phyloP scores from a whole-genome alignment of 164 flowering plant genomes.

The Vitis cinerea region DNA sequence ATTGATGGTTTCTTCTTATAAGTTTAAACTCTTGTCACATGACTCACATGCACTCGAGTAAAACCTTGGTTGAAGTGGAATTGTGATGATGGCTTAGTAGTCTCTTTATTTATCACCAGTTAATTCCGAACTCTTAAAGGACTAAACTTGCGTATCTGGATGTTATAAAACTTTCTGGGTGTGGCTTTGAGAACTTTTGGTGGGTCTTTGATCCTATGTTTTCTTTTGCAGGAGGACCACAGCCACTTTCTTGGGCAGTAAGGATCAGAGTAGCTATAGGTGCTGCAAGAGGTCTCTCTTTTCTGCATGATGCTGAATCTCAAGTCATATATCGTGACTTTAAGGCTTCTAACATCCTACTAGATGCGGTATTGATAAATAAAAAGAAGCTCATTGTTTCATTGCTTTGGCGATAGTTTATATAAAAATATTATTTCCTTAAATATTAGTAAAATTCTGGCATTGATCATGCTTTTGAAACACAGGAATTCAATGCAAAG shows the following conservation, averaged over 20 bases:
- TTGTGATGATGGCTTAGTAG: too few species aligned
- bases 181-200: background rate
- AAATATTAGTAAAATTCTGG: background rate
- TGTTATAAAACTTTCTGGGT: background rate
- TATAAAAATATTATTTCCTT: background rate
- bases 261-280: conserved; percentile 86
- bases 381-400: background rate
- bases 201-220: background rate
- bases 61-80: too few species aligned
- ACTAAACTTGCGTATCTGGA: background rate
- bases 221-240: conserved; percentile 62
- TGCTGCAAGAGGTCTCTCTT: conserved; percentile 85
- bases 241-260: conserved; percentile 83
- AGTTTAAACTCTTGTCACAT: too few species aligned
- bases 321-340: conserved; percentile 90
- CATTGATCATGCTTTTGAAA: conserved; percentile 1
- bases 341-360: conserved; percentile 84
- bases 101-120: too few species aligned
- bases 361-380: conserved; percentile 62
- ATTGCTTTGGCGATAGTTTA: background rate
- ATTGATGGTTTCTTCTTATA: background rate
- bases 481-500: conserved; percentile 83
- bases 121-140: too few species aligned
- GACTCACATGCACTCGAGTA: too few species aligned
- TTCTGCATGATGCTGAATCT: conserved; percentile 73